Evolutionary conservation across 768 basidiomycete genomes (phyloP).

Genomic region (Leucosporidium yakuticum): DNA sequence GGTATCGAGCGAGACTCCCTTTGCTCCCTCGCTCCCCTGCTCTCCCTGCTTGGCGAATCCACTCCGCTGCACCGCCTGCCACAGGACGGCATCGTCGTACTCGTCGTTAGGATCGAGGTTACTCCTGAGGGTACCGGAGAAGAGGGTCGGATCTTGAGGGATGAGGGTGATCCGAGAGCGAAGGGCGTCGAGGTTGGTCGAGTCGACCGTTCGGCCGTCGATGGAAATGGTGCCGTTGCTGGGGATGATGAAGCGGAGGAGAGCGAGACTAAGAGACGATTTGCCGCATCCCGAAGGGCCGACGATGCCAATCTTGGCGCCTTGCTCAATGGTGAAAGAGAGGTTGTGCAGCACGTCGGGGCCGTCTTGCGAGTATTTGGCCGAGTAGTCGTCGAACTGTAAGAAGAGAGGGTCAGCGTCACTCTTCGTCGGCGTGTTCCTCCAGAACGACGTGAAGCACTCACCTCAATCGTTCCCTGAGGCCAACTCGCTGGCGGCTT

Average conservation of each 20-base stretch:
- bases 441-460: neutral
- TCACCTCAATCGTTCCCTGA: slow-evolving; percentile 18
- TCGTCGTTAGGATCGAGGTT: slow-evolving; percentile 46
- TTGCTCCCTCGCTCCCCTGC: neutral
- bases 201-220: slow-evolving; percentile 45
- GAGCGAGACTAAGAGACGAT: slow-evolving; percentile 42
- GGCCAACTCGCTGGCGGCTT: slow-evolving; percentile 47
- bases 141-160: slow-evolving; percentile 39
- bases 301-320: slow-evolving; percentile 89
- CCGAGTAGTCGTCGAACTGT: slow-evolving; percentile 40
- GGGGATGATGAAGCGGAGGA: slow-evolving; percentile 48
- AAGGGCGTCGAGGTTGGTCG: slow-evolving; percentile 51
- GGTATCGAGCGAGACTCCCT: neutral
- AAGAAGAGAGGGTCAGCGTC: neutral
- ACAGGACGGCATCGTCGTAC: slow-evolving; percentile 37
- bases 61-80: slow-evolving; percentile 36
- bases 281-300: slow-evolving; percentile 54
- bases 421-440: rapidly evolving
- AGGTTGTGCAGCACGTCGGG: slow-evolving; percentile 76
- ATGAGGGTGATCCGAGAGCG: slow-evolving; percentile 54
- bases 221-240: slow-evolving; percentile 41
- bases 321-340: slow-evolving; percentile 60
- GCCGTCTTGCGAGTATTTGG: slow-evolving; percentile 65
- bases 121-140: slow-evolving; percentile 57
- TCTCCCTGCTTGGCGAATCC: slow-evolving; percentile 10